phyloP scores from a whole-genome alignment of 768 basidiomycete genomes.

The Podaxis pistillaris region DNA sequence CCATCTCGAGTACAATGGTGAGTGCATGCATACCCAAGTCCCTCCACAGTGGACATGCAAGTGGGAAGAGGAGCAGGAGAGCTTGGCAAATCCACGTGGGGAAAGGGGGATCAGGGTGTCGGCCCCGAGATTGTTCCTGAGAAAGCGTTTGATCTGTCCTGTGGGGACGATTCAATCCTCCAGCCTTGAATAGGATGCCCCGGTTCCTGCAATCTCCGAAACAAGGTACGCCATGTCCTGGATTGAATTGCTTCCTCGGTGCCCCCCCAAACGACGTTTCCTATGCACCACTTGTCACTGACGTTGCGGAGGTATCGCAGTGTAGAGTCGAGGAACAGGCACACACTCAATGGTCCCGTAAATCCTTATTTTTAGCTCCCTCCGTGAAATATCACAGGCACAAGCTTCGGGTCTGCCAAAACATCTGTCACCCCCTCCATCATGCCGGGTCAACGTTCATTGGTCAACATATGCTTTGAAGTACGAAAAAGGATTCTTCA shows the following conservation, averaged over 20 bases:
- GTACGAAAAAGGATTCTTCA: neutral
- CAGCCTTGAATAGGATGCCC: neutral
- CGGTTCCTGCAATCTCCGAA: neutral
- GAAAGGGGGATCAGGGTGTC: neutral
- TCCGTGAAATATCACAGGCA: neutral
- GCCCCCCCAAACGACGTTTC: neutral
- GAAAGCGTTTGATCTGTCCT: neutral
- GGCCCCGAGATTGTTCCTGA: conserved; percentile 10
- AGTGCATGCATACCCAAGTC: neutral
- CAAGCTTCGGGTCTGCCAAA: neutral
- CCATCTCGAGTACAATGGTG: neutral
- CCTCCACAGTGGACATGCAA: neutral
- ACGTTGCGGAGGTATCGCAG: neutral
- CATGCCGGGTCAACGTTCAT: neutral
- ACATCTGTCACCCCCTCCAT: neutral
- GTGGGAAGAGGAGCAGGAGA: neutral
- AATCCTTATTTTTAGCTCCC: neutral
- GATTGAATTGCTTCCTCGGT: neutral
- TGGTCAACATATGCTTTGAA: neutral
- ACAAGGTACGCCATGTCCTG: neutral
- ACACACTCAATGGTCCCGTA: neutral
- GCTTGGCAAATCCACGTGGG: neutral
- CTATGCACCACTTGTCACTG: neutral
- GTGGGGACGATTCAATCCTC: neutral
- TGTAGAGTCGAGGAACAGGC: neutral